A percentile compares a stretch with the other conserved stretches of the same genome.
phyloP scores from a whole-genome alignment of 768 basidiomycete genomes.

The Pulveroboletus frians region DNA sequence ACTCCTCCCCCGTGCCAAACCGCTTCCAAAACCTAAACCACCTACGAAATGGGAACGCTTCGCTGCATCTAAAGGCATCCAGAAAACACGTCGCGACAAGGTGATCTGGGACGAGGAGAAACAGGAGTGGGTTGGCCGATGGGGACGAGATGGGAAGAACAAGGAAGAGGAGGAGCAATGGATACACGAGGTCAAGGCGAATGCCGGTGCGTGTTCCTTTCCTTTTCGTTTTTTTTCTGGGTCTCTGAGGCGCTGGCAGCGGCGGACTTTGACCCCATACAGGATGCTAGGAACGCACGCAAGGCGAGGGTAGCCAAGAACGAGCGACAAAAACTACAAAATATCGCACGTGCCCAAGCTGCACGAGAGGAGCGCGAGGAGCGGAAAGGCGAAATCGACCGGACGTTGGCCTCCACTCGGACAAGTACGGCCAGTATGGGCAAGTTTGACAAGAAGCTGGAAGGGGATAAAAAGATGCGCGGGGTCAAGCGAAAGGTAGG shows the following conservation, averaged over 20 bases:
- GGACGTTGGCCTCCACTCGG: slow-evolving; percentile 68
- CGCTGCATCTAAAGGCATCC: slow-evolving; percentile 91
- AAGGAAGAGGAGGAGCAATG: slow-evolving; percentile 82
- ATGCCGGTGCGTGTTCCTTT: slow-evolving; percentile 61
- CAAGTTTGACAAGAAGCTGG: slow-evolving; percentile 82
- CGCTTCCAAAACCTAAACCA: slow-evolving; percentile 87
- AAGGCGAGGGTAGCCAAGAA: slow-evolving; percentile 84
- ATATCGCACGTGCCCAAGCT: slow-evolving; percentile 54
- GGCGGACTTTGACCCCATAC: slow-evolving; percentile 73
- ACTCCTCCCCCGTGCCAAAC: slow-evolving; percentile 83
- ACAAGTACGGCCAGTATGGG: slow-evolving; percentile 94
- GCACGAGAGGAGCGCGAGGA: slow-evolving; percentile 35
- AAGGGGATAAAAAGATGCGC: slow-evolving; percentile 84
- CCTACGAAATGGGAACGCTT: slow-evolving; percentile 97
- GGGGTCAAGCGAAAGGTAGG: slow-evolving; percentile 92
- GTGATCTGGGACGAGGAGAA: slow-evolving; percentile 92
- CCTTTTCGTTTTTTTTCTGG: neutral
- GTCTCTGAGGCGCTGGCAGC: slow-evolving; percentile 38
- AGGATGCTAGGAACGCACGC: slow-evolving; percentile 69
- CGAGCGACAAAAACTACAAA: slow-evolving; percentile 66
- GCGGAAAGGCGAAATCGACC: slow-evolving; percentile 72
- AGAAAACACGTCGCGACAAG: slow-evolving; percentile 69
- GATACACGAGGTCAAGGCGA: slow-evolving; percentile 84
- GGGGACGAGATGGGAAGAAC: slow-evolving; percentile 90
- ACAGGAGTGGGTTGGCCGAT: slow-evolving; percentile 87